These are phyloP conservation scores for Apophysomyces ossiformis DNA, from an alignment of 371 early-diverging fungal genomes.

Conservation along the genomic window DNA sequence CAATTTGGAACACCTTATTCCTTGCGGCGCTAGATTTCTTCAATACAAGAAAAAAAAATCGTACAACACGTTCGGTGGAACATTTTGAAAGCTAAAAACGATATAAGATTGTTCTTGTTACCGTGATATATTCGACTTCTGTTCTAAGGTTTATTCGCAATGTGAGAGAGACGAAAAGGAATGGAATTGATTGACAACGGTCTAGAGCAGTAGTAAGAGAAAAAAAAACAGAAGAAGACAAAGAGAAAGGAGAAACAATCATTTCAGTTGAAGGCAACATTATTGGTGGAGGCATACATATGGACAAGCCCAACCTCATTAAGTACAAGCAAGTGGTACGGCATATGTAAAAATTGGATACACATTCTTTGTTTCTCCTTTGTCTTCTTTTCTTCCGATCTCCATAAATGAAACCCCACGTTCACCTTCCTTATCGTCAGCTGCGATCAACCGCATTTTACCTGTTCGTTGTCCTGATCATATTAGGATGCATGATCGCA, in stretches of 20 bases:
- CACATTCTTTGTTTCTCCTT: background rate
- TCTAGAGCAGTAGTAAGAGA: background rate
- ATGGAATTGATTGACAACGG: background rate
- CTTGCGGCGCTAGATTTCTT: no score
- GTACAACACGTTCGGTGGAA: no score
- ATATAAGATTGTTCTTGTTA: background rate
- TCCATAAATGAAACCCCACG: constrained; percentile 2
- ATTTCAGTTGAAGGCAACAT: background rate
- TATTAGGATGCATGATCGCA: background rate
- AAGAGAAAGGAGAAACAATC: background rate
- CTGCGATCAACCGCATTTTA: background rate
- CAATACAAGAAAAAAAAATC: no score
- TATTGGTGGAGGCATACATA: background rate
- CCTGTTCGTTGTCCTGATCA: background rate
- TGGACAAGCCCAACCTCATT: constrained; percentile 7
- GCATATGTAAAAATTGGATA: constrained; percentile 13
- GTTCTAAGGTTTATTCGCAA: background rate
- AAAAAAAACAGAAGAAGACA: background rate
- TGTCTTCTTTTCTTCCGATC: constrained; percentile 6
- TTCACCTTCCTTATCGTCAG: background rate
- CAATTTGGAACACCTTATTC: no score
- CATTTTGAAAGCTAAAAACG: no score
- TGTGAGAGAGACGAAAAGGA: background rate
- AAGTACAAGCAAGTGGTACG: constrained; percentile 15
- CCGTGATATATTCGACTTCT: background rate